Evolutionary conservation across 139 green algal species (phyloP).

Genomic region (Micractinium conductrix): DNA sequence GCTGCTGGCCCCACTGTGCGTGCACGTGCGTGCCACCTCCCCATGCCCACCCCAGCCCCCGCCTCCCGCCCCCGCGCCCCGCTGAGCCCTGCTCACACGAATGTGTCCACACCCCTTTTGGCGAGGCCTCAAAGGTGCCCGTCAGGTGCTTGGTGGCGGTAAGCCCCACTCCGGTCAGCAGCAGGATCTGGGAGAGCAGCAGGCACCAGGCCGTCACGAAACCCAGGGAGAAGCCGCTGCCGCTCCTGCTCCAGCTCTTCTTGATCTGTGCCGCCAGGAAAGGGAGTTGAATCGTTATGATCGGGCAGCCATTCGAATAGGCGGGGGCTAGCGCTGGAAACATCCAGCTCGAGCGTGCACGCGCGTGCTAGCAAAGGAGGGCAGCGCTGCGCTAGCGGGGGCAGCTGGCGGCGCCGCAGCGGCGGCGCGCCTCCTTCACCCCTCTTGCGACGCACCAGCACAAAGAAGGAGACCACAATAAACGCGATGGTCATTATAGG

Average conservation of each 20-base stretch:
- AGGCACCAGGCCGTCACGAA: not conserved
- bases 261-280: constrained; percentile 21
- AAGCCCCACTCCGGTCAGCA: constrained; percentile 13
- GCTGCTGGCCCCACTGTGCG: too few relatives aligned
- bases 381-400: too few relatives aligned
- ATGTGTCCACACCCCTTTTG: not conserved
- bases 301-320: too few relatives aligned
- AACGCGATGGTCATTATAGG: not conserved
- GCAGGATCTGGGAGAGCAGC: constrained; percentile 7
- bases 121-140: not conserved
- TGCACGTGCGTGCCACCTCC: too few relatives aligned
- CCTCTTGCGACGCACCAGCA: not conserved
- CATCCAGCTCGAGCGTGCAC: too few relatives aligned
- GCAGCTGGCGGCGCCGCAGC: too few relatives aligned
- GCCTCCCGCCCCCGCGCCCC: too few relatives aligned
- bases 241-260: not conserved
- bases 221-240: not conserved
- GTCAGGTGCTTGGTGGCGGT: constrained; percentile 33
- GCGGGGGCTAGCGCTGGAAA: too few relatives aligned
- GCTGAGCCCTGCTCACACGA: constrained; percentile 1
- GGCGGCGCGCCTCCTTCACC: too few relatives aligned
- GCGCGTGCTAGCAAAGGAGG: too few relatives aligned
- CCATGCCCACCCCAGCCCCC: not conserved
- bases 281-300: too few relatives aligned
- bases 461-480: constrained; percentile 21